Evolutionary conservation across 331 rosid species (phyloP).

Genomic region (Rhamnella rubrinervis): DNA sequence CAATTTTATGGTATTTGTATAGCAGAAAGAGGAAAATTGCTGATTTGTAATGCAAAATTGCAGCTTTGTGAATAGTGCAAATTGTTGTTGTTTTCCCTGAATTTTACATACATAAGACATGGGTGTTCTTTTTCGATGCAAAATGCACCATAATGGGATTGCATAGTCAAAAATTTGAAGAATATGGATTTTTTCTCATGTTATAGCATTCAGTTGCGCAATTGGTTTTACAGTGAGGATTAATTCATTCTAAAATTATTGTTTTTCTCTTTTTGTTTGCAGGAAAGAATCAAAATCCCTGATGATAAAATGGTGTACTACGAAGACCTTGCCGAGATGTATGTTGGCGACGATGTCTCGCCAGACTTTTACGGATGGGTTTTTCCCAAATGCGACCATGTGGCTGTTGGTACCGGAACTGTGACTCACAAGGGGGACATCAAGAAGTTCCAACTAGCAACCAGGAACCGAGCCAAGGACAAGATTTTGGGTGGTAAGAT

Average conservation of each 20-base stretch:
- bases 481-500: constrained; percentile 82
- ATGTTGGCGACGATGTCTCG: constrained; percentile 88
- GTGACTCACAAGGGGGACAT: constrained; percentile 96
- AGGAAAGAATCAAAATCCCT: constrained; percentile 90
- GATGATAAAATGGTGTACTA: constrained; percentile 86
- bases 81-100: no score
- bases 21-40: not conserved
- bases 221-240: not conserved
- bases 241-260: not conserved
- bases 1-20: no score
- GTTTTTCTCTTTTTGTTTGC: constrained; percentile 17
- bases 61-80: no score
- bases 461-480: constrained; percentile 86
- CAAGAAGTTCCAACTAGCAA: constrained; percentile 92
- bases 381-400: constrained; percentile 91
- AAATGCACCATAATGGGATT: no score
- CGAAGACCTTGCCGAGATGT: constrained; percentile 92
- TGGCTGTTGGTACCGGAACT: constrained; percentile 92
- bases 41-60: not conserved
- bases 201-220: not conserved
- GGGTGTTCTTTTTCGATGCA: no score
- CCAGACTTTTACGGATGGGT: constrained; percentile 97
- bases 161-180: no score
- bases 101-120: no score
- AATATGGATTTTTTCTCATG: no score